Evolutionary conservation across 1,284 basidiomycete genomes (phyloP).

Genomic region (Vanrija pseudolonga): DNA sequence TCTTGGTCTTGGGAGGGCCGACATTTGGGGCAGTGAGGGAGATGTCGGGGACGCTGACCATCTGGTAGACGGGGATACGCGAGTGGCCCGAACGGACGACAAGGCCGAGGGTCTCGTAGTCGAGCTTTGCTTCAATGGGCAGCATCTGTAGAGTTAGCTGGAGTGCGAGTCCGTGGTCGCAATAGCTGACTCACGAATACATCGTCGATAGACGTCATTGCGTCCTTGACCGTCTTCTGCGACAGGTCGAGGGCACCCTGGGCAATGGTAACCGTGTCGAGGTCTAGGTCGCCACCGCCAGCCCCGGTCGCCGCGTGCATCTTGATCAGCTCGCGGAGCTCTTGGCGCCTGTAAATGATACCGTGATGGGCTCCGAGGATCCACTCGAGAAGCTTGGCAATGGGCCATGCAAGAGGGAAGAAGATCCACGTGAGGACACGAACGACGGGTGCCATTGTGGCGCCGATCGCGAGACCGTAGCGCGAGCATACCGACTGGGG

Average conservation of each 20-base stretch:
- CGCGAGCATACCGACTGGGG: constrained; percentile 80
- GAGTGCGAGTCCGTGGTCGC: background rate
- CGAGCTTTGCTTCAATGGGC: constrained; percentile 70
- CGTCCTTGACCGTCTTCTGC: constrained; percentile 62
- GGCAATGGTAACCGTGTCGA: constrained; percentile 70
- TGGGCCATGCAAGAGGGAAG: constrained; percentile 72
- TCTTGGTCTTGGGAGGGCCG: constrained; percentile 47
- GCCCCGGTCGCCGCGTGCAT: constrained; percentile 61
- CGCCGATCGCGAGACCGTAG: constrained; percentile 83
- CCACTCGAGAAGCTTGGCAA: constrained; percentile 74
- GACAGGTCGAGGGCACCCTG: constrained; percentile 70
- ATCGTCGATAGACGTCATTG: constrained; percentile 75
- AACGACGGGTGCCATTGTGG: constrained; percentile 75
- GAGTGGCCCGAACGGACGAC: constrained; percentile 77
- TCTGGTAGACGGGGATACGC: constrained; percentile 61
- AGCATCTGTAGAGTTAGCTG: constrained; percentile 61
- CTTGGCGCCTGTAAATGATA: constrained; percentile 46
- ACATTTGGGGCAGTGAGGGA: constrained; percentile 17
- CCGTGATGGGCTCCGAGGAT: constrained; percentile 66
- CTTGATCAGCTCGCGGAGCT: constrained; percentile 69
- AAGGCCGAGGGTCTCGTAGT: constrained; percentile 69
- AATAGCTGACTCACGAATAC: constrained; percentile 47
- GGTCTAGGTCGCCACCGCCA: constrained; percentile 66
- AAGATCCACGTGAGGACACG: constrained; percentile 63
- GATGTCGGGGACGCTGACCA: constrained; percentile 59